Evolutionary conservation across 2,329 filamentous ascomycete species (phyloP), one percentile per base, ranked within the genome.

Genomic region (Stagonosporopsis cucurbitacearum): DNA sequence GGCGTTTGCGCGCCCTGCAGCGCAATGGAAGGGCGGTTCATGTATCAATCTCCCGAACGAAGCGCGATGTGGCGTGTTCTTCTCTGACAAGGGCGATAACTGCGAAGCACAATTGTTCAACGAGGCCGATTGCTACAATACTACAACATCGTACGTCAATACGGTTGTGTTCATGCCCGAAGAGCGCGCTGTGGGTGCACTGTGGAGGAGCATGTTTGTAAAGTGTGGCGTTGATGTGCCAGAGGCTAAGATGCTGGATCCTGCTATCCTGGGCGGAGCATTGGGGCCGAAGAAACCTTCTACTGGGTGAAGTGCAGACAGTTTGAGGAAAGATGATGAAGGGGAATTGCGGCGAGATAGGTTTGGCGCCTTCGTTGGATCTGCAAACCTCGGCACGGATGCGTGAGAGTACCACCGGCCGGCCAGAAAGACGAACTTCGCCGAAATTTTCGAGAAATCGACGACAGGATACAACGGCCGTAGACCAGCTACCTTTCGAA

Each of bases 151-250:
- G 2, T 73, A 66, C 47, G 65, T 74, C 11, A 75, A 73, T 15
- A 74, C 71, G 0, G 70, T 71, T 0, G 71, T 74, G 0, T 74
- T 74, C 51, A 72, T 74, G 68, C 71, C 71, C 2, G 73, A 75
- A 35, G 70, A 73, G 46, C 63, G 70, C 30, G 47, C 67, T 7
- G 66, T 71, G 2, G 72, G 71, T 6, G 71, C 67, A 11, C 50
- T 68, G 7, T 75, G 72, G 72, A 70, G 53, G 36, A 75, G 71
- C 52, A 74, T 75, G 71, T 72, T 50, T 30, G 66, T 74, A 4
- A 66, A 57, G 25, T 75, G 72, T 57, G 70, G 71, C 19, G 62
- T 74, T 6, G 67, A 71, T 8, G 66, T 65, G 15, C 63, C 67
- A 3, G 68, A 70, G 39, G 65, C 67, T 15, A 65, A 60, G 42